Base-by-base conservation (phyloP, 2,329 filamentous ascomycete genomes). In the Arthrinium phaeospermum region DNA sequence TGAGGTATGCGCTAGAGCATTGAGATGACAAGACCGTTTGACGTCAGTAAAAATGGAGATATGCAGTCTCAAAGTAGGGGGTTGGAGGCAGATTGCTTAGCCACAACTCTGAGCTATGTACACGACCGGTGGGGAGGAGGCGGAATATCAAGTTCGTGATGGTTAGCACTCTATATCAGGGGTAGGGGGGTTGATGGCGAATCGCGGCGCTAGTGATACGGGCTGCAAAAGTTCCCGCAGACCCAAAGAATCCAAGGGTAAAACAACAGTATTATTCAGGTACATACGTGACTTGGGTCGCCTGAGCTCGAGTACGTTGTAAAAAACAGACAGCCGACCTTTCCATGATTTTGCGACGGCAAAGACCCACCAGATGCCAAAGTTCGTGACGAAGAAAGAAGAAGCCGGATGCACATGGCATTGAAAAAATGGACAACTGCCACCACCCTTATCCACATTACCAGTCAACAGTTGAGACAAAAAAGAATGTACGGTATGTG, bases 281-380 rank as follows among this genome's bases (percentile, higher is more conserved):
- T 16, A 8, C 27, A 61, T 37, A 37, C 30, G 46, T n/a, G 27
- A 34, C 19, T 37, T 61, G n/a, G 30, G 37, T 61, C 16, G 53
- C 53, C 27, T 37, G 30, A 34, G 53, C 30, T 61, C 16, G 30
- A 37, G 53, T 53, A 34, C 12, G 22, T n/a, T 61, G 14, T 61
- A 16, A 61, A 51, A 61, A 61, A 61, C 53, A 61, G 53, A 61
- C 53, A 61, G 53, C 53, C 53, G 53, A 61, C 53, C 53, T 61
- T 61, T 37, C 30, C 30, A 12, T 10, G 3, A 61, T 61, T n/a
- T 61, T 37, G 53, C 53, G 27, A 61, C 30, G 53, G 53, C 53
- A 61, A 61, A 37, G 8, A 19, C 53, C 53, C 53, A 37, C 53
- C 53, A 61, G 3, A 37, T 61, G 53, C 16, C 16, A 61, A 37